A percentile compares a stretch with the other conserved stretches of the same genome.
Conservation (phyloP, 495 filamentous ascomycete species). For the Neurospora sp. region DNA sequence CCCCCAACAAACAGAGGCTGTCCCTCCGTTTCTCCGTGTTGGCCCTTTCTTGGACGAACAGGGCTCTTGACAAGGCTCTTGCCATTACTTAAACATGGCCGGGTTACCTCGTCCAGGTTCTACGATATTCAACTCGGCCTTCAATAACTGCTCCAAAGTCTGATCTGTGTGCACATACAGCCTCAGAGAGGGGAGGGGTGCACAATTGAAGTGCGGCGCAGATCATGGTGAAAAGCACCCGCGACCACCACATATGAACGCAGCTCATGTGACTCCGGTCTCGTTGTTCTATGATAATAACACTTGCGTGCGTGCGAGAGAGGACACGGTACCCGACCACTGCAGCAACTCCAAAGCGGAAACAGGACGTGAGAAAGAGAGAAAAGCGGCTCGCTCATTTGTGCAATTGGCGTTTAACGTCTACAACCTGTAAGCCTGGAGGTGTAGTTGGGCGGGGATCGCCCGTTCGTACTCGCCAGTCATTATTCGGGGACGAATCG, state of each 20-base stretch:
- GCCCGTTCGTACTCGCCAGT: not conserved
- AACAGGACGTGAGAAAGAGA: not conserved
- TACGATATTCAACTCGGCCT: not conserved
- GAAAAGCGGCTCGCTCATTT: not conserved
- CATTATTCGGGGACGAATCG: not conserved
- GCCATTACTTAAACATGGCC: not conserved
- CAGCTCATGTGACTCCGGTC: not conserved
- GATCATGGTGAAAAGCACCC: not conserved
- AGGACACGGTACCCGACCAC: not conserved
- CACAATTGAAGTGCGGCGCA: not conserved
- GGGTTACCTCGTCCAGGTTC: not conserved
- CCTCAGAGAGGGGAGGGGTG: too few species aligned
- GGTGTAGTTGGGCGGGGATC: not conserved
- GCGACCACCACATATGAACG: not conserved
- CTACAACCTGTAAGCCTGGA: not conserved
- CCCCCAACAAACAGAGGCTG: not conserved
- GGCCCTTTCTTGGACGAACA: not conserved
- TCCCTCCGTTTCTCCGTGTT: not conserved
- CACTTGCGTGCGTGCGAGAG: not conserved
- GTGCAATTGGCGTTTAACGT: not conserved
- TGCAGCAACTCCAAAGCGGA: not conserved
- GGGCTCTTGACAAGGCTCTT: not conserved
- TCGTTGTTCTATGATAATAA: not conserved
- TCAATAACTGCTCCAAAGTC: not conserved
- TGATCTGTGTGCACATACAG: too few species aligned